Conservation (phyloP, 345 rosid genomes). For the Salix arbutifolia region DNA sequence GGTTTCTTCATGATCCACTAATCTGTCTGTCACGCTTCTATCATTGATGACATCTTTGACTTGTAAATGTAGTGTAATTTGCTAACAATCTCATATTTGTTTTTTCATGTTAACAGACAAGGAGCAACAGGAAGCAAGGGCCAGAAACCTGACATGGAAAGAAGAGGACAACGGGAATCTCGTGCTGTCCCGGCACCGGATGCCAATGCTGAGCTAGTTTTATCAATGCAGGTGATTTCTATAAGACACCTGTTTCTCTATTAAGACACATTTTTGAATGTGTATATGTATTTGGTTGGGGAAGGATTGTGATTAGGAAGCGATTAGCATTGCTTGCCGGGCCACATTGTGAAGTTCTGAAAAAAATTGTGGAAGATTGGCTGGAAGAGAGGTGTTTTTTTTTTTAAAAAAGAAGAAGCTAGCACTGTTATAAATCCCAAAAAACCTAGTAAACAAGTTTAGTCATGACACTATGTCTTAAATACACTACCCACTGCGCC, state of each 20-base stretch:
- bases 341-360: neutral
- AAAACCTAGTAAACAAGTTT: neutral
- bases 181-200: conserved; percentile 95
- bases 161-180: conserved; percentile 74
- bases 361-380: neutral
- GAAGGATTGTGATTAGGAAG: neutral
- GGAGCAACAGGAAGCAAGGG: conserved; percentile 70
- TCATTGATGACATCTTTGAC: neutral
- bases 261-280: neutral
- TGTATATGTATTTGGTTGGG: neutral
- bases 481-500: neutral
- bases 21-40: neutral
- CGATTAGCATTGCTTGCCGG: neutral
- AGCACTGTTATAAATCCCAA: neutral
- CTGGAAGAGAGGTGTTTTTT: neutral
- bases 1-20: neutral
- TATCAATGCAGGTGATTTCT: conserved; percentile 71
- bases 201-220: conserved; percentile 82
- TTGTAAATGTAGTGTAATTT: neutral
- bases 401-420: neutral
- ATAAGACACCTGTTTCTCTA: neutral
- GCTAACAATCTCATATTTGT: conserved; percentile 10
- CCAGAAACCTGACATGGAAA: conserved; percentile 62
- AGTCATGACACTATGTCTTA: neutral
- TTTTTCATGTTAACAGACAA: conserved; percentile 47